Evolutionary conservation across 768 basidiomycete genomes (phyloP).

Genomic region (Mycena amicta): DNA sequence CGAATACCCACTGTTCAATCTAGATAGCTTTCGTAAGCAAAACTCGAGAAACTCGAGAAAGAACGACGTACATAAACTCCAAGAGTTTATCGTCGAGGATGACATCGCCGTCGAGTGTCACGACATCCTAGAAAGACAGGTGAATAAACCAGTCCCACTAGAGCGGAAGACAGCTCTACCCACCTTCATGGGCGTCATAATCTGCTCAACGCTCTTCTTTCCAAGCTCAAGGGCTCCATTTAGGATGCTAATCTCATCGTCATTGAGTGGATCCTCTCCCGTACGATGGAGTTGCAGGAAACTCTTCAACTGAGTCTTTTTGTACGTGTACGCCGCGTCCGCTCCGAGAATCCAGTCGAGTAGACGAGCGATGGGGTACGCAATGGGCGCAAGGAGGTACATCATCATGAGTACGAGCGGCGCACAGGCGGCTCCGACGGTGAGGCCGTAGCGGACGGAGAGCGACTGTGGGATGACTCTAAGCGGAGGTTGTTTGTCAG

Average conservation of each 20-base stretch:
- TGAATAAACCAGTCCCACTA: neutral
- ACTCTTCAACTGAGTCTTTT: slow-evolving; percentile 54
- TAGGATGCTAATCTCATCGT: slow-evolving; percentile 57
- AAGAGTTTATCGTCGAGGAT: neutral
- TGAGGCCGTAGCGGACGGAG: slow-evolving; percentile 55
- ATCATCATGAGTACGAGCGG: slow-evolving; percentile 56
- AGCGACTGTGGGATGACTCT: slow-evolving; percentile 54
- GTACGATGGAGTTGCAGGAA: slow-evolving; percentile 56
- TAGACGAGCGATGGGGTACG: slow-evolving; percentile 55
- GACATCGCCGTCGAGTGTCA: neutral
- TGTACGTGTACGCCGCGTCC: slow-evolving; percentile 55
- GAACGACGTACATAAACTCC: neutral
- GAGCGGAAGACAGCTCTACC: neutral
- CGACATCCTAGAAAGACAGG: neutral
- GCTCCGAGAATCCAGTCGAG: slow-evolving; percentile 65
- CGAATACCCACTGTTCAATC: slow-evolving; percentile 54
- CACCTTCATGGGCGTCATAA: slow-evolving; percentile 62
- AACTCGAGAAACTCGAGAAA: slow-evolving; percentile 1
- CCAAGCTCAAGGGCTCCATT: slow-evolving; percentile 57
- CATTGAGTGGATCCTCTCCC: slow-evolving; percentile 41
- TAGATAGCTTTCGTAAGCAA: slow-evolving; percentile 4
- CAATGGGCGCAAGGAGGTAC: slow-evolving; percentile 53
- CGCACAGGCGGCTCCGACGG: slow-evolving; percentile 56
- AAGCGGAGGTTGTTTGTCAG: neutral
- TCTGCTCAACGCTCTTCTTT: slow-evolving; percentile 51